These are phyloP conservation scores for Amanita polypyramis DNA, from an alignment of 768 basidiomycete species.

Conservation along the genomic window DNA sequence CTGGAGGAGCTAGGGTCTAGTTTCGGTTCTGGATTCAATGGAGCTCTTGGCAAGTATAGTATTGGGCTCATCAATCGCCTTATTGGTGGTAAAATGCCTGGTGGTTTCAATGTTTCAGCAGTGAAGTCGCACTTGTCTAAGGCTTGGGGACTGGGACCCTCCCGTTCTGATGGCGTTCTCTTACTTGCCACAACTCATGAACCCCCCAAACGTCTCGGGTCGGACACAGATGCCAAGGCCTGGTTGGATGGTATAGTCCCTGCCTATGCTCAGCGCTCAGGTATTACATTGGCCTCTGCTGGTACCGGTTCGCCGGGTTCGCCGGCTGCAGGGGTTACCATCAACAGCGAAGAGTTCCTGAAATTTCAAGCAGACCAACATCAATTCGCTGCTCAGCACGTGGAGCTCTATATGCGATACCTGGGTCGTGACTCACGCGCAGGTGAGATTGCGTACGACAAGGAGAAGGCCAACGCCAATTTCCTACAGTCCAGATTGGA, in stretches of 20 bases:
- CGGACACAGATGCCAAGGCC: constrained; percentile 85
- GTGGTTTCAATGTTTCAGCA: constrained; percentile 91
- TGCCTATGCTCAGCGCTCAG: constrained; percentile 80
- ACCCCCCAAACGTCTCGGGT: constrained; percentile 85
- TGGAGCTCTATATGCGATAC: constrained; percentile 96
- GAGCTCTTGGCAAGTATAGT: constrained; percentile 90
- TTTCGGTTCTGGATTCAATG: constrained; percentile 69
- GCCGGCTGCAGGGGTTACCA: constrained; percentile 66
- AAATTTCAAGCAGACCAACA: constrained; percentile 94
- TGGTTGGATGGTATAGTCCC: constrained; percentile 86
- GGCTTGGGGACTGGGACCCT: constrained; percentile 90
- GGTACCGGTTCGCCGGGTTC: constrained; percentile 51
- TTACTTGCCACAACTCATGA: constrained; percentile 88
- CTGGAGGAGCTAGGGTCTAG: constrained; percentile 92
- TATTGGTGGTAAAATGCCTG: constrained; percentile 95
- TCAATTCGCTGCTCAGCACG: constrained; percentile 83
- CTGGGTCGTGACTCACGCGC: constrained; percentile 88
- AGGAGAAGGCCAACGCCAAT: constrained; percentile 64
- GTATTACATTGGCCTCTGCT: constrained; percentile 71
- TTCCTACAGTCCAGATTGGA: constrained; percentile 82
- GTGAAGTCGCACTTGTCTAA: constrained; percentile 87
- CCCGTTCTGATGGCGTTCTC: constrained; percentile 83
- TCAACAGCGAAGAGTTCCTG: constrained; percentile 97
- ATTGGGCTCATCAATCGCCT: constrained; percentile 84
- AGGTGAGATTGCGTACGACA: constrained; percentile 83